These are phyloP conservation scores for Pseudocercospora ulei DNA, from an alignment of 2,329 filamentous ascomycete genomes.

Conservation along the genomic window DNA sequence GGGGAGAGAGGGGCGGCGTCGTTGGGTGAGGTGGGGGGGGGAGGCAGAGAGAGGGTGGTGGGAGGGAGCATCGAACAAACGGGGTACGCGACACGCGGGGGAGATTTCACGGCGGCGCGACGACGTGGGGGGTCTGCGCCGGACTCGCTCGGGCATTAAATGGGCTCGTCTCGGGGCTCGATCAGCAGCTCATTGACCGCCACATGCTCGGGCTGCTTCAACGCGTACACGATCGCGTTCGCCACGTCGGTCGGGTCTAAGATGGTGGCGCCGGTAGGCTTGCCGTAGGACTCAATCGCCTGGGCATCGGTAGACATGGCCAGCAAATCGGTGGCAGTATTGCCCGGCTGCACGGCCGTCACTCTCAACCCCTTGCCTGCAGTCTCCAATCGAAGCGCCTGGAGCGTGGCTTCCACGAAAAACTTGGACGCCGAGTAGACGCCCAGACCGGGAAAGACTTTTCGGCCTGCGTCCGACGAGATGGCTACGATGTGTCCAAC, in stretches of 20 bases:
- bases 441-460: constrained; percentile 70
- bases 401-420: constrained; percentile 75
- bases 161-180: constrained; percentile 66
- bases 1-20: no score
- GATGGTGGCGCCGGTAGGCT: constrained; percentile 64
- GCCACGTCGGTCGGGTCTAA: constrained; percentile 66
- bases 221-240: constrained; percentile 60
- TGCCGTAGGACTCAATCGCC: constrained; percentile 68
- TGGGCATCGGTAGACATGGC: constrained; percentile 66
- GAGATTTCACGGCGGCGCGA: no score
- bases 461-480: constrained; percentile 70
- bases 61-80: no score
- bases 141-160: no score
- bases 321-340: constrained; percentile 62
- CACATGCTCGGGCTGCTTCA: constrained; percentile 64
- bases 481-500: constrained; percentile 68
- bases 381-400: constrained; percentile 64
- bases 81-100: no score
- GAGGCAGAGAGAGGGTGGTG: background rate
- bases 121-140: no score
- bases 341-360: constrained; percentile 66
- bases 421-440: constrained; percentile 78
- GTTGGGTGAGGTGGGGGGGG: no score
- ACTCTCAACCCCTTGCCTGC: constrained; percentile 63
- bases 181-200: constrained; percentile 72